Base-by-base conservation (phyloP, 371 early-diverging fungal genomes). In the Nematocida major region DNA sequence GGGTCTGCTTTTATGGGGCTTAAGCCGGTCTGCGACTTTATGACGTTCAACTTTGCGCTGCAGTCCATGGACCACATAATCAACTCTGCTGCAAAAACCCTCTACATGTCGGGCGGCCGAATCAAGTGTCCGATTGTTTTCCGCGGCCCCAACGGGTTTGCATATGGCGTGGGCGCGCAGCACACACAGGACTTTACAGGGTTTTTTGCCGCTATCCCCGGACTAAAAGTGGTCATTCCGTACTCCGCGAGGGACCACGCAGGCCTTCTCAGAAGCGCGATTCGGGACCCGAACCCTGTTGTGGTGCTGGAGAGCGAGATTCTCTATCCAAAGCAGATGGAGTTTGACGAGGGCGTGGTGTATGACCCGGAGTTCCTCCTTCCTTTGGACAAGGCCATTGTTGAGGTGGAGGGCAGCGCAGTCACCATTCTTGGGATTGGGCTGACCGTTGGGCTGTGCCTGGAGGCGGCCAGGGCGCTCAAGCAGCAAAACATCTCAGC, bases 41-140 rank as follows among this genome's bases (percentile, higher is more conserved):
- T 98, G 98, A 96, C 98, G 57, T 95, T 91, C 87, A 96, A 95
- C 90, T 98, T 98, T 88, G 91, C 95, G 50, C 91, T 98, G 92
- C 98, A 97, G 89, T 93, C 96, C 50, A 95, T 98, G 82, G 98
- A 98, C 85, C 98, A 98, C 82, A 91, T 98, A 68, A 91, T 98
- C 83, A 98, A 98, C 89, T 94, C 95, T 68, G 95, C 94, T 54
- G 97, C 94, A 79, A 96, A 97, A 87, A 92, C 93, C 30, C 87
- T 89, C 76, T 98, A 96, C 87, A 97, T 98, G 98, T 91, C 95
- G 42, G 96, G 94, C 54, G 95, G 93, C 48, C 20, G 54, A 42
- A 86, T 88, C 22, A 90, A 90, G 40, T 90, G 91, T 83, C 95
- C 96, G 26, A 96, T 97, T 81, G 96, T 97, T 13, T 98, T 98